phyloP scores from a whole-genome alignment of 2,329 filamentous ascomycete genomes.

The Diaporthe caulivora region DNA sequence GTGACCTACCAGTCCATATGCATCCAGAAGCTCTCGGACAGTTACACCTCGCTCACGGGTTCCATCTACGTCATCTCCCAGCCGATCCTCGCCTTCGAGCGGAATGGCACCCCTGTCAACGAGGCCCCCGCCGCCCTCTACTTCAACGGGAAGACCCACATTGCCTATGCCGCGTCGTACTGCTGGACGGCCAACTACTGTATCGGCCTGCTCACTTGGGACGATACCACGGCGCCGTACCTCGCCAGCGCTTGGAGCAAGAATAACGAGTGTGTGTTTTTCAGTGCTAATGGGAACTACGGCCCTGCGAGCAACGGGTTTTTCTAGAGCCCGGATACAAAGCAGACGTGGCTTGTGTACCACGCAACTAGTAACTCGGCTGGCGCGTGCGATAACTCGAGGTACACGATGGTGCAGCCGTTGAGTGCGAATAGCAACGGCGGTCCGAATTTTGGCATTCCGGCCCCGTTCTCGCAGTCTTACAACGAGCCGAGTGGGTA shows the following conservation, averaged over 20 bases:
- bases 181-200: conserved; percentile 69
- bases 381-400: conserved; percentile 64
- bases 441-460: conserved; percentile 62
- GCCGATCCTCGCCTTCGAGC: conserved; percentile 65
- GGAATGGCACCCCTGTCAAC: conserved; percentile 62
- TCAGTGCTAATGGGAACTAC: conserved; percentile 67
- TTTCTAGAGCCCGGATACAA: conserved; percentile 67
- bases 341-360: conserved; percentile 67
- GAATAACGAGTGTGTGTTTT: conserved; percentile 62
- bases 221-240: conserved; percentile 62
- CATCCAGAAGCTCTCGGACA: conserved; percentile 53
- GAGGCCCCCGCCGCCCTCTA: conserved; percentile 68
- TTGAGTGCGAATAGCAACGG: conserved; percentile 64
- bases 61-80: conserved; percentile 61
- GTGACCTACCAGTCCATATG: conserved; percentile 53
- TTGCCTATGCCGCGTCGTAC: conserved; percentile 67
- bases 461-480: conserved; percentile 29
- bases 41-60: conserved; percentile 57
- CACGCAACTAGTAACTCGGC: conserved; percentile 63
- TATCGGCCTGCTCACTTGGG: conserved; percentile 66
- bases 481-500: conserved; percentile 22
- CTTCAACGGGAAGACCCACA: conserved; percentile 63
- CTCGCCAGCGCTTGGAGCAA: conserved; percentile 62
- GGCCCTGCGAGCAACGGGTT: conserved; percentile 71
- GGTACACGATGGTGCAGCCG: conserved; percentile 67